Evolutionary conservation across 345 rosid species (phyloP), one percentile per base, ranked within the genome.

Genomic region (Erodium maritimum): DNA sequence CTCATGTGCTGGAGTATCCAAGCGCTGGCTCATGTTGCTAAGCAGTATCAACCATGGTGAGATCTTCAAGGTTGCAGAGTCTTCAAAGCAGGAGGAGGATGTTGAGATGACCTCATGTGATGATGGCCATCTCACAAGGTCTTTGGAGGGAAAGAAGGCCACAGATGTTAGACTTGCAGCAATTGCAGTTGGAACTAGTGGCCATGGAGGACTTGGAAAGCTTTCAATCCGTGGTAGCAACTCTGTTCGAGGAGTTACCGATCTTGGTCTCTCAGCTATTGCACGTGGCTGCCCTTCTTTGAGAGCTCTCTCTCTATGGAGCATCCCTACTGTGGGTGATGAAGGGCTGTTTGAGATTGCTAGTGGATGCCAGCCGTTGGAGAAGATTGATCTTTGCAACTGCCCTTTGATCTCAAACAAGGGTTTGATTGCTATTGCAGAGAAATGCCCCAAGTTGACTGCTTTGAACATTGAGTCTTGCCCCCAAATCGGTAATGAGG

Each of bases 111-210:
- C 14, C 11, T 37, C 46, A 37, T 4, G 6, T 11, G 46, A 37
- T 12, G 85, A 77, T 70, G 95, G 90, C n/a, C 69, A 65, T 71
- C 84, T 82, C 23, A 76, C 80, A 2, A 78, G 95, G 74, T 73
- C 76, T 61, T 72, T 87, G 69, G 88, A 87, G 64, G 90, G 86
- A 50, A 84, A 81, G 79, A 82, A 81, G 70, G 90, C 88, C 0
- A 80, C 95, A 8, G 95, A 87, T 65, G 51, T 72, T 62, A 80
- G 86, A 25, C 88, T 87, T 53, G 84, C 88, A 42, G 88, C 88
- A 1, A 67, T 87, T 60, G 80, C 90, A 57, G 78, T 84, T 46
- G 88, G 95, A 66, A 80, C 86, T n/a, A 70, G 77, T 58, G 63
- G 77, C 57, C 84, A 55, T 45, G 85, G 90, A 17, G 95, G 95